Base-by-base conservation (phyloP, 1,139 yeast genomes). In the Blastobotrys malaysiensis region DNA sequence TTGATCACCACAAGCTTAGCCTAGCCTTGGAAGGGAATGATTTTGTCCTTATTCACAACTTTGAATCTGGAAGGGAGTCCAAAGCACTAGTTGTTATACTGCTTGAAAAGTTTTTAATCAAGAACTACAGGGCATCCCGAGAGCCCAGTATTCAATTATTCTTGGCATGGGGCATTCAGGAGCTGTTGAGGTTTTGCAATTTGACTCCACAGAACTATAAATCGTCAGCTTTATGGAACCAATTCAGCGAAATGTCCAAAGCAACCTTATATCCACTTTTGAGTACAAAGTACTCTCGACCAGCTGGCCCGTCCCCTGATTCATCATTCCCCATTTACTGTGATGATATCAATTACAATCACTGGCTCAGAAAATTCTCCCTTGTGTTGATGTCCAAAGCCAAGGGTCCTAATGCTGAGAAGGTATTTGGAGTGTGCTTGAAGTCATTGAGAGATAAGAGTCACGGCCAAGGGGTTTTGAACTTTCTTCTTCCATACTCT, bases 91-190 rank as follows among this genome's bases (percentile, higher is more conserved):
- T 90, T 16, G 74, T 82, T 5, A 77, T 79, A 61, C 82, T 91
- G 55, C 74, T 91, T 49, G 86, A 88, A 59, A 79, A 79, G 52
- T 77, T 82, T 59, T 75, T 95, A 16, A 85, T 91, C 9, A 88
- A 87, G 46, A 81, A 89, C 1, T 91, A 90, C 67, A 85, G 95
- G 82, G 90, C 97, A 0, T 86, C 97, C 0, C 87, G 86, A 49
- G 90, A 90, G 65, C 97, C 99, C 0, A 81, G 82, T 22, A 82
- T 84, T 52, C 99, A 95, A 67, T 76, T 88, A 58, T 88, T 86
- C 65, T 77, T 91, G 39, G 97, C 97, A 0, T 87, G 81, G 69
- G 88, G 95, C 0, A 88, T 95, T 80, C 99, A 95, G 66, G 95
- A 88, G 60, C 84, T 86, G 50, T 70, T 93, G 52, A 82, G 82